phyloP scores from a whole-genome alignment of 2,329 filamentous ascomycete species.

The Aspergillus sp. region DNA sequence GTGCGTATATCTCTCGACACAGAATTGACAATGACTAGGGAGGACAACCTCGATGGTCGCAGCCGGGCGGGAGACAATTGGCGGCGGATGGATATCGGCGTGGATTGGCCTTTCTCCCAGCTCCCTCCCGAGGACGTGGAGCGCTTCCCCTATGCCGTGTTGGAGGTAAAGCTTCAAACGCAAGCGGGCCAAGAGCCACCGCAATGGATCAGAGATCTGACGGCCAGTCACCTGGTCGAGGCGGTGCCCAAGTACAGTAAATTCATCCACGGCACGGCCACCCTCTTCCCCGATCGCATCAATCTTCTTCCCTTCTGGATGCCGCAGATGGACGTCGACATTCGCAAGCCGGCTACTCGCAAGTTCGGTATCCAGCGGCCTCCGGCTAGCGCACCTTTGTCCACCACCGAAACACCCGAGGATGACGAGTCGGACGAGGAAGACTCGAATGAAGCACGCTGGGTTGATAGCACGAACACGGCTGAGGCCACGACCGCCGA shows the following conservation, averaged over 20 bases:
- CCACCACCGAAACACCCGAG: conserved; percentile 74
- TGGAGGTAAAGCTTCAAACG: conserved; percentile 97
- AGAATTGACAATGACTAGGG: conserved; percentile 89
- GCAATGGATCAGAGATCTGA: conserved; percentile 93
- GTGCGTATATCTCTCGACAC: conserved; percentile 97
- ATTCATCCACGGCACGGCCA: conserved; percentile 94
- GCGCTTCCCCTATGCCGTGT: conserved; percentile 90
- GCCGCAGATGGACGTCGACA: conserved; percentile 97
- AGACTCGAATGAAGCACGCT: conserved; percentile 31
- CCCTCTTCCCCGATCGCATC: conserved; percentile 82
- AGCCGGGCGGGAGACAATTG: conserved; percentile 81
- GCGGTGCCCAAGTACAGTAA: conserved; percentile 99
- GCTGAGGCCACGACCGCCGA: conserved; percentile 48
- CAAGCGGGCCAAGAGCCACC: conserved; percentile 93
- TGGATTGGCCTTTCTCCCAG: conserved; percentile 92
- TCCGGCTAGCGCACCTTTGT: conserved; percentile 70
- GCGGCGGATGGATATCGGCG: conserved; percentile 95
- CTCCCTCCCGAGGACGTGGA: conserved; percentile 81
- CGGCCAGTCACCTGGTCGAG: conserved; percentile 90
- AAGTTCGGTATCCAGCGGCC: conserved; percentile 88
- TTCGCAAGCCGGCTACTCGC: conserved; percentile 85
- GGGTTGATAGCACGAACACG: neutral
- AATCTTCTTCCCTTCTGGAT: conserved; percentile 94
- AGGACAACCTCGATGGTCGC: conserved; percentile 88
- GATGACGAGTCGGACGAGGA: conserved; percentile 71